These are phyloP conservation scores for Monilinia laxa DNA, from an alignment of 2,329 filamentous ascomycete species.

Conservation along the genomic window DNA sequence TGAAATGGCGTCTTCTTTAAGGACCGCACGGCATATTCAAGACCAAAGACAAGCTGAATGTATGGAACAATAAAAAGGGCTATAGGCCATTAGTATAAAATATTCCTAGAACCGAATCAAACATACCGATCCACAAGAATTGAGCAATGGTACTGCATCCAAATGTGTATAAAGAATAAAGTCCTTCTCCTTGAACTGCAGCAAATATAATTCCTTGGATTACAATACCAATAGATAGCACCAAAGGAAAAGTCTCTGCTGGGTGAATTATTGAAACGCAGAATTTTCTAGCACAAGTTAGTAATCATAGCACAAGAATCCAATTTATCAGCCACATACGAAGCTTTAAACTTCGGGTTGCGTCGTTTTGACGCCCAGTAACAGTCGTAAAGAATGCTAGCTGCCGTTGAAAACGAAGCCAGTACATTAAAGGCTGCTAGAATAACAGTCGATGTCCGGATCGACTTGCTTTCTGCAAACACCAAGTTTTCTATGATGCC, in stretches of 20 bases:
- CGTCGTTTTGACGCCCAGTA: constrained; percentile 40
- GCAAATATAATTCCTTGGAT: constrained; percentile 59
- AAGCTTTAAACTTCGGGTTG: constrained; percentile 38
- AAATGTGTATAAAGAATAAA: constrained; percentile 50
- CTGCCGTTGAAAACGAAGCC: constrained; percentile 55
- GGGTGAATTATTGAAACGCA: constrained; percentile 41
- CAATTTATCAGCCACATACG: constrained; percentile 45
- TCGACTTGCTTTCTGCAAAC: constrained; percentile 48
- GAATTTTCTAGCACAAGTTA: constrained; percentile 36
- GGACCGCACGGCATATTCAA: constrained; percentile 60
- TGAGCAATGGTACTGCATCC: constrained; percentile 57
- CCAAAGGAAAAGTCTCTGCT: constrained; percentile 50
- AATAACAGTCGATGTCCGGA: constrained; percentile 61
- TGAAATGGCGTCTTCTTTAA: constrained; percentile 57
- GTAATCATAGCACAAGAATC: constrained; percentile 38
- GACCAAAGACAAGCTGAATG: constrained; percentile 63
- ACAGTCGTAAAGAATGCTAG: constrained; percentile 57
- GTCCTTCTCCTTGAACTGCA: constrained; percentile 55
- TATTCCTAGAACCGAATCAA: background rate
- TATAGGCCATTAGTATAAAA: constrained; percentile 42
- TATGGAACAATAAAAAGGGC: constrained; percentile 67
- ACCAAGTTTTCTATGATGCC: constrained; percentile 37
- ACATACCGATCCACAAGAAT: constrained; percentile 59
- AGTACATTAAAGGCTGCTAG: constrained; percentile 61
- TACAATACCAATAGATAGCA: constrained; percentile 57